Conservation (phyloP, 1,284 basidiomycete genomes). For the Rhodotorula sp. region DNA sequence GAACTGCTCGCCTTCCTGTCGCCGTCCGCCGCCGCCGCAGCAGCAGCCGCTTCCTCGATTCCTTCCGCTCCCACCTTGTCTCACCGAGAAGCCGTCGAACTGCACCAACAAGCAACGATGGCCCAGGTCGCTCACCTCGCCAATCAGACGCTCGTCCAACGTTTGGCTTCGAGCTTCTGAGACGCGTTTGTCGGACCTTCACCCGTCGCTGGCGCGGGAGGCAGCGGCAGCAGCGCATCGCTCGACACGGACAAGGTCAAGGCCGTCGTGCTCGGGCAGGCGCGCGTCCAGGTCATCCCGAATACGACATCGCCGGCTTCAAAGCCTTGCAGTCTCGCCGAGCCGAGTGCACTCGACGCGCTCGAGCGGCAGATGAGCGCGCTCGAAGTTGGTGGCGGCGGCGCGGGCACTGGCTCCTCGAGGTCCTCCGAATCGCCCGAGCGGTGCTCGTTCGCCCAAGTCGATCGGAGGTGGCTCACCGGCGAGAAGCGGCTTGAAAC, state of each 20-base stretch:
- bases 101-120: neutral
- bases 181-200: slow-evolving; percentile 49
- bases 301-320: too few relatives aligned
- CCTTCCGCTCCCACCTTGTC: neutral
- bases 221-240: neutral
- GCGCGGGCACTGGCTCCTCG: neutral
- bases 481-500: slow-evolving; percentile 11
- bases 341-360: too few relatives aligned
- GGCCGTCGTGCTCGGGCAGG: slow-evolving; percentile 50
- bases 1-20: slow-evolving; percentile 36
- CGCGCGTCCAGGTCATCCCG: slow-evolving; percentile 50
- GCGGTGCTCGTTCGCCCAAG: neutral
- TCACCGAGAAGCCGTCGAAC: slow-evolving; percentile 15
- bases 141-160: slow-evolving; percentile 49
- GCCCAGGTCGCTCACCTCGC: slow-evolving; percentile 44
- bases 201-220: neutral
- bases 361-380: slow-evolving; percentile 7
- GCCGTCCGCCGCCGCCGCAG: slow-evolving; percentile 9
- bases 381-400: neutral
- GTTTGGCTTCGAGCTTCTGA: slow-evolving; percentile 51
- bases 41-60: too few relatives aligned
- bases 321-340: neutral
- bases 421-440: neutral
- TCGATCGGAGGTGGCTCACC: neutral
- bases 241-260: slow-evolving; percentile 52